A percentile compares a stretch with the other conserved stretches of the same genome.
phyloP scores from a whole-genome alignment of 2,329 filamentous ascomycete genomes.

The Microdochium trichocladiopsis region DNA sequence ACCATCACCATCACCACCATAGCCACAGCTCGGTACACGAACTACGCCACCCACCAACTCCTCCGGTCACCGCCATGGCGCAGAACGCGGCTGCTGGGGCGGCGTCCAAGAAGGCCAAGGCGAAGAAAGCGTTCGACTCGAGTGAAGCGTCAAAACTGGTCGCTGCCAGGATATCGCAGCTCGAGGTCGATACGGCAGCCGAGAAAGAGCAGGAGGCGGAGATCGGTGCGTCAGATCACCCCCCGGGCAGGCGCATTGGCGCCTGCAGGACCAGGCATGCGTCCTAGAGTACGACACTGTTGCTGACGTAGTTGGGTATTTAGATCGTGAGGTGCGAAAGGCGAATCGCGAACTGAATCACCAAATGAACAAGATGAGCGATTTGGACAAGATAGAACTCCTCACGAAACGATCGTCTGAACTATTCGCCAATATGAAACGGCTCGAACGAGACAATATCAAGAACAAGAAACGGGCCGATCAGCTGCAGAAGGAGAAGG shows the following conservation, averaged over 20 bases:
- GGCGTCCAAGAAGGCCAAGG: conserved; percentile 70
- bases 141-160: conserved; percentile 88
- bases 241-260: not conserved
- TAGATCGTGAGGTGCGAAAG: conserved; percentile 42
- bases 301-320: conserved; percentile 9
- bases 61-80: conserved; percentile 24
- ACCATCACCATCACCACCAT: conserved; percentile 25
- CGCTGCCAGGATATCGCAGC: conserved; percentile 86
- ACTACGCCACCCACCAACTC: conserved; percentile 31
- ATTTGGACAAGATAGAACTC: conserved; percentile 84
- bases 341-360: conserved; percentile 86
- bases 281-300: conserved; percentile 1
- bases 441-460: conserved; percentile 84
- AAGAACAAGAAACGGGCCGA: conserved; percentile 96
- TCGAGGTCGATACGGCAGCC: conserved; percentile 87
- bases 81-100: conserved; percentile 31
- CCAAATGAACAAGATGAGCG: conserved; percentile 85
- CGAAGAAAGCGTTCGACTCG: conserved; percentile 77
- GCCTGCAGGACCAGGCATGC: not conserved
- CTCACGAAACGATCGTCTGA: conserved; percentile 89
- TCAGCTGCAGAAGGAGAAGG: conserved; percentile 92
- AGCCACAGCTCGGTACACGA: conserved; percentile 31
- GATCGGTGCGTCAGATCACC: conserved; percentile 61
- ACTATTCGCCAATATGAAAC: conserved; percentile 89
- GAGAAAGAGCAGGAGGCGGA: conserved; percentile 95